A percentile compares a stretch with the other conserved stretches of the same genome.
Conservation (phyloP, 225 moss, liverwort and hornwort genomes). For the Lunularia cruciata region DNA sequence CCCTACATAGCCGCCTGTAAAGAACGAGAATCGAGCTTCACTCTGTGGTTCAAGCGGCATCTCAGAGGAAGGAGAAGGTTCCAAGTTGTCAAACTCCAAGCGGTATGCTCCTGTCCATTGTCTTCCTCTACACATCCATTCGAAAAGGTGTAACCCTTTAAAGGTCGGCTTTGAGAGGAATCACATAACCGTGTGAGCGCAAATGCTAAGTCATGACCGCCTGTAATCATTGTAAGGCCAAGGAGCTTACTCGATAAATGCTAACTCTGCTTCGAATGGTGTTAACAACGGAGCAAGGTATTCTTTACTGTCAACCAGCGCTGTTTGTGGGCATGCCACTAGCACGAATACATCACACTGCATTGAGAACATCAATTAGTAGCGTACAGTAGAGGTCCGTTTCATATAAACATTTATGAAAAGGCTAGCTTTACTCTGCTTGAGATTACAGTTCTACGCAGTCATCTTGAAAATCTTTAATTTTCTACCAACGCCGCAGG, state of each 20-base stretch:
- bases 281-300: conserved; percentile 90
- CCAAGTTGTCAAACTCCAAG: conserved; percentile 50
- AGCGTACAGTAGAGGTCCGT: not conserved
- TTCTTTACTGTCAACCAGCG: conserved; percentile 81
- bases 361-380: not conserved
- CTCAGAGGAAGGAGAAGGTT: conserved; percentile 24
- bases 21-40: conserved; percentile 51
- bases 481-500: too few relatives aligned
- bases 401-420: too few relatives aligned
- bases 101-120: conserved; percentile 90
- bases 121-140: conserved; percentile 44
- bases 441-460: too few relatives aligned
- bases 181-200: too few relatives aligned
- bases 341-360: conserved; percentile 94
- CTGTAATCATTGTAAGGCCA: not conserved
- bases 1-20: conserved; percentile 42
- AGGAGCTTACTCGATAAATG: conserved; percentile 61
- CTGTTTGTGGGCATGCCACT: conserved; percentile 89
- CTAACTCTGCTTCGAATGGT: conserved; percentile 90
- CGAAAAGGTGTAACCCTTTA: not conserved
- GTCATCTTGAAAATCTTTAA: too few relatives aligned
- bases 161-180: not conserved
- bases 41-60: not conserved
- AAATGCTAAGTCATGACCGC: not conserved
- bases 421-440: too few relatives aligned